Base-by-base conservation (phyloP, 805 yeast species). In the Hanseniaspora lachancei region DNA sequence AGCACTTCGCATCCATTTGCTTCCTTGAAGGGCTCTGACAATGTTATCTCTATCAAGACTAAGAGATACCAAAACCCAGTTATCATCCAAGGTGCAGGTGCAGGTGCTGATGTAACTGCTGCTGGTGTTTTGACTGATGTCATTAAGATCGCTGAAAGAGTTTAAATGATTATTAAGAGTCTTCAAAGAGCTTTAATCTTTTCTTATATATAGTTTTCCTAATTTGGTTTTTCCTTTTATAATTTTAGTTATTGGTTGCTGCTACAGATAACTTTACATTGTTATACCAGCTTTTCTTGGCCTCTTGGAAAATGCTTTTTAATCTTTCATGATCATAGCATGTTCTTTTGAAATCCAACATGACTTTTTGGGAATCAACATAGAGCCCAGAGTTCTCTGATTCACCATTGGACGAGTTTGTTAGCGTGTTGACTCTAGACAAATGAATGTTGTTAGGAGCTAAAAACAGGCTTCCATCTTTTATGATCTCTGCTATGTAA, bases 51-150 rank as follows among this genome's bases (percentile, higher is more conserved):
- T 23, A 85, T 93, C 73, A 83, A 82, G 69, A 84, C 97, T 35
- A 82, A 86, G 68, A 85, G 99, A 74, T 93, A 93, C 72, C 79
- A 84, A 42, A 88, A 87, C 71, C 98, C 98, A 54, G 77, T 93
- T 68, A 84, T 93, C 60, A 78, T 93, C 64, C 98, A 93, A 77
- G 99, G 99, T 72, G 98, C 99, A 35, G 99, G 95, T 63, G 79
- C 95, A 63, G 93, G 95, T 66, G 82, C 82, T 47, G 85, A 73
- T 18, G 86, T 82, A 47, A 81, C 86, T 35, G 86, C 86, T 58
- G 82, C 84, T 63, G 99, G 98, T 71, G 97, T 93, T 46, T 77
- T 93, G 62, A 95, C 95, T 54, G 99, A 93, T 68, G 82, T 86
- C 39, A 78, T 93, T 67, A 93, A 88, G 76, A 82, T 88, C 63